Evolutionary conservation across 257 asterid species (phyloP), one percentile per base, ranked within the genome.

Genomic region (Schizonepeta tenuifolia): DNA sequence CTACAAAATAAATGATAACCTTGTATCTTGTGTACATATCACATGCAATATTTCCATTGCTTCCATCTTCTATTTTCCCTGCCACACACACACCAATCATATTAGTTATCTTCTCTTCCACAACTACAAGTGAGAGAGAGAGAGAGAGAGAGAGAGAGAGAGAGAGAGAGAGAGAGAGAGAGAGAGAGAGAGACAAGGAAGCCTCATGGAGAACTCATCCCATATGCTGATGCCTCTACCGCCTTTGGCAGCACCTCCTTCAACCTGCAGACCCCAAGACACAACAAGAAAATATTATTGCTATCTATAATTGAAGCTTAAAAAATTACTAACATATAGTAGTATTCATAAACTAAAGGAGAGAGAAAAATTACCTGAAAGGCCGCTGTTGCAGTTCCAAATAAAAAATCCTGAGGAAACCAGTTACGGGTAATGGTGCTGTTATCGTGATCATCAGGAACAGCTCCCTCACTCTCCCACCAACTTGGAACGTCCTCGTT

Each of bases 21-120:
- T 77, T 77, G 17, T 46, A 77, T 72, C 65, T 72, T 6, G 28
- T 7, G 50, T 72, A 77, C 75, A 67, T 59, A 5, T 77, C 82
- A 66, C 36, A 36, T 4, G 82, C 82, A 15, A 78, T 57, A 66
- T 9, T 51, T n/a, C 78, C 82, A 60, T 77, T 77, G 17, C 46
- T 6, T 43, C 82, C 71, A 60, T 43, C 78, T 15, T 1, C 11
- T 11, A 77, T 72, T 12, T 7, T 77, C 21, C 46, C 82, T 77
- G 75, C 50, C 71, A 40, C 26, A 17, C 67, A 6, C 53, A 24
- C 43, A 55, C 14, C 14, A 11, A 67, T 10, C 17, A 28, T 22
- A 9, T 17, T 7, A n/a, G 1, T 13, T 28, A 44, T 44, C n/a
- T 49, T 5, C 54, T 47, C 20, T 47, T 46, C 14, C 26, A 24